A percentile compares a stretch with the other conserved stretches of the same genome.
Evolutionary conservation across 306 rosid genomes (phyloP).

Genomic region (Oxytropis ochrocephala): DNA sequence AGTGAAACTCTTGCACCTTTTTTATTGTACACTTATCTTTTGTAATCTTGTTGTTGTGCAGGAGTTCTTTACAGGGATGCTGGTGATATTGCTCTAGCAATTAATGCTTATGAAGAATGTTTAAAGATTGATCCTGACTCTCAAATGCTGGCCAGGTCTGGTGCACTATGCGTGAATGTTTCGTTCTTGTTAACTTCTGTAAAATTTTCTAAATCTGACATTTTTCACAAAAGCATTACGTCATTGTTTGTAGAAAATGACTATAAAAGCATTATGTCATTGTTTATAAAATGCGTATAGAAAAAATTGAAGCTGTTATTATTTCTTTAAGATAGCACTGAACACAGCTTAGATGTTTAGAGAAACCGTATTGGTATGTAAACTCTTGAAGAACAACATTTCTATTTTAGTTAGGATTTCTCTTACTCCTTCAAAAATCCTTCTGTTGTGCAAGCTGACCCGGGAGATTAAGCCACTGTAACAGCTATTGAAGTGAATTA

Average conservation of each 20-base stretch:
- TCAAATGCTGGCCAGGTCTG: slow-evolving; percentile 97
- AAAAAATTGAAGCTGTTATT: not conserved
- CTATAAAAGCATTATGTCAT: not conserved
- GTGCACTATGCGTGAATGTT: slow-evolving; percentile 5
- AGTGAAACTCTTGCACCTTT: not conserved
- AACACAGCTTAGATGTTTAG: not conserved
- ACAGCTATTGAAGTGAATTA: not conserved
- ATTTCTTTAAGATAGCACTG: not conserved
- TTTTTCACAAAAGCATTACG: not conserved
- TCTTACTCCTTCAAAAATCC: not conserved
- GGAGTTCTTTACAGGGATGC: slow-evolving; percentile 97
- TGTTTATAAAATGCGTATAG: not conserved
- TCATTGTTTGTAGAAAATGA: not conserved
- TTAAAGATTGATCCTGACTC: slow-evolving; percentile 96
- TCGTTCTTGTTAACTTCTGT: not conserved
- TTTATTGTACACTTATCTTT: slow-evolving; percentile 1
- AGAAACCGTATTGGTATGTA: not conserved
- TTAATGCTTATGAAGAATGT: slow-evolving; percentile 92
- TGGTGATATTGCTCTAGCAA: slow-evolving; percentile 74
- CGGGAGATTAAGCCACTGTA: not conserved
- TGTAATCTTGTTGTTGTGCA: slow-evolving; percentile 34
- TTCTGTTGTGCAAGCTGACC: not conserved
- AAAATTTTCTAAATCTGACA: slow-evolving; percentile 5
- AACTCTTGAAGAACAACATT: not conserved
- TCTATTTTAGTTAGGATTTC: not conserved